These are phyloP conservation scores for Ceratobasidium sp. DNA, from an alignment of 1,284 basidiomycete genomes.

Conservation along the genomic window DNA sequence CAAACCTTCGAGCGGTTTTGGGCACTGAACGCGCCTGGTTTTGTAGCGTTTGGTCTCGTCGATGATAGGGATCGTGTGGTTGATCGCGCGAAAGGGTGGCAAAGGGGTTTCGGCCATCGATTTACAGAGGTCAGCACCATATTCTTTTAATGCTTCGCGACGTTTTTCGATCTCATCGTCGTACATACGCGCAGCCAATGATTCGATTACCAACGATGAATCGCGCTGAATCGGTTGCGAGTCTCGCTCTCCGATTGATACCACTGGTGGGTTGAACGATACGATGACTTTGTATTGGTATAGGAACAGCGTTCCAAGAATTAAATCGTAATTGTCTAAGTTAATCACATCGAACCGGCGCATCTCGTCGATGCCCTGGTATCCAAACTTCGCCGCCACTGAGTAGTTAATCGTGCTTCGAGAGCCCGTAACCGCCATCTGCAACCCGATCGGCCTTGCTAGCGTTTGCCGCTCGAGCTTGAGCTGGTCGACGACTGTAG, in stretches of 20 bases:
- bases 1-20: too few relatives aligned
- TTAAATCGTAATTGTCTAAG: slow-evolving; percentile 54
- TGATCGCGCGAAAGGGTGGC: too few relatives aligned
- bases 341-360: slow-evolving; percentile 42
- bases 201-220: slow-evolving; percentile 45
- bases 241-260: slow-evolving; percentile 49
- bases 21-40: too few relatives aligned
- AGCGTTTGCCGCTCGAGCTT: slow-evolving; percentile 50
- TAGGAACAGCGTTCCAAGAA: slow-evolving; percentile 55
- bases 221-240: slow-evolving; percentile 51
- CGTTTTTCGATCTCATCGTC: too few relatives aligned
- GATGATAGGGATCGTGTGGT: too few relatives aligned
- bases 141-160: too few relatives aligned
- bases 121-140: too few relatives aligned
- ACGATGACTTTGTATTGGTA: slow-evolving; percentile 52
- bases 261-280: slow-evolving; percentile 50
- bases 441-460: slow-evolving; percentile 29
- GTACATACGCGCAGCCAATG: background rate
- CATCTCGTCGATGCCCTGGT: slow-evolving; percentile 19
- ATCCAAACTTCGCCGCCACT: background rate
- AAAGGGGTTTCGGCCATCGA: too few relatives aligned
- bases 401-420: slow-evolving; percentile 24
- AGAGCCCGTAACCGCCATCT: slow-evolving; percentile 39
- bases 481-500: slow-evolving; percentile 56
- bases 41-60: too few relatives aligned